phyloP scores from a whole-genome alignment of 495 filamentous ascomycete genomes.

The Neurospora africana region DNA sequence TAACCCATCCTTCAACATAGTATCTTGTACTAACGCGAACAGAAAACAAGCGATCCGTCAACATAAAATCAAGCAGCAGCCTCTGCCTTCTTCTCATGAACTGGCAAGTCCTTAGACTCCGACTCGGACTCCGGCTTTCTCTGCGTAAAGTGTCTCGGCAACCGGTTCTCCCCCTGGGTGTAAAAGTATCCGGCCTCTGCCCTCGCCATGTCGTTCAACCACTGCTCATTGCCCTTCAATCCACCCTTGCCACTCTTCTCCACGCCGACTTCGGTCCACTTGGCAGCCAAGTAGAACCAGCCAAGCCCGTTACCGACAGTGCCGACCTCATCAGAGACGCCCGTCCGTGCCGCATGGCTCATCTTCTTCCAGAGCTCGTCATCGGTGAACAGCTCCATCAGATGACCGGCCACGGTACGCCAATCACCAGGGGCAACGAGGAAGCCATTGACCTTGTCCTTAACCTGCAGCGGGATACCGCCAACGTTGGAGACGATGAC shows the following conservation, averaged over 20 bases:
- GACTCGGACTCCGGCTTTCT: constrained; percentile 11
- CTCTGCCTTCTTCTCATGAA: neutral
- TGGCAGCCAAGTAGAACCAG: constrained; percentile 69
- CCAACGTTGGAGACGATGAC: constrained; percentile 71
- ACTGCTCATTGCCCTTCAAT: constrained; percentile 39
- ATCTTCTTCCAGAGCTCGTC: constrained; percentile 52
- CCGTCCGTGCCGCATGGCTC: constrained; percentile 50
- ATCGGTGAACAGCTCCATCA: constrained; percentile 62
- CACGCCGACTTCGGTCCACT: constrained; percentile 38
- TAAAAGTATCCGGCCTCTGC: constrained; percentile 53
- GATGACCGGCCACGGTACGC: constrained; percentile 58
- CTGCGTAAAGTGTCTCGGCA: constrained; percentile 41
- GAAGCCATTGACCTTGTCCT: constrained; percentile 64
- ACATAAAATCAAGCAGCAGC: neutral
- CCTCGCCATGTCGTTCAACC: constrained; percentile 74
- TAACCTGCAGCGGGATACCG: constrained; percentile 74
- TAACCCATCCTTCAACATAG: neutral
- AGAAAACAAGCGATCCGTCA: neutral
- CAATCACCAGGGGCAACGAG: constrained; percentile 65
- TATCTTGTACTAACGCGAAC: neutral
- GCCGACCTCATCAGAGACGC: constrained; percentile 73
- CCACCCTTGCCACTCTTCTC: constrained; percentile 27
- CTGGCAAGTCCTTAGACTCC: constrained; percentile 7
- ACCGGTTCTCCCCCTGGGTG: constrained; percentile 46
- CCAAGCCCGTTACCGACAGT: constrained; percentile 70